A percentile compares a stretch with the other conserved stretches of the same genome.
phyloP scores from a whole-genome alignment of 257 asterid species.

The Marsdenia floribunda region DNA sequence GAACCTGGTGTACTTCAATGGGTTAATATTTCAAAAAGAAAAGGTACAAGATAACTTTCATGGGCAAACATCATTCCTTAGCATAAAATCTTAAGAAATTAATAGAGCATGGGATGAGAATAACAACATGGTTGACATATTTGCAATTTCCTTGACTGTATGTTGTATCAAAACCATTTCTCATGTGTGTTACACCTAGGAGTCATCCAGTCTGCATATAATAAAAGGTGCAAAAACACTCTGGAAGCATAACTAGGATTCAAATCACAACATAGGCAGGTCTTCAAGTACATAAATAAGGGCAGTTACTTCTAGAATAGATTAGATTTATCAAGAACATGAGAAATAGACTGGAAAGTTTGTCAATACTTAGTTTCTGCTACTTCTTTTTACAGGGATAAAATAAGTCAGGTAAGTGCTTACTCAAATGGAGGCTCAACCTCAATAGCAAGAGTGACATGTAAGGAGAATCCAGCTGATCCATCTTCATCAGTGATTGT shows the following conservation, averaged over 20 bases:
- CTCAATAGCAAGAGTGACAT: slow-evolving; percentile 80
- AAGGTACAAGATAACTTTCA: neutral
- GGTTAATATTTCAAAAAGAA: neutral
- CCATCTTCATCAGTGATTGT: slow-evolving; percentile 33
- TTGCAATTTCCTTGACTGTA: neutral
- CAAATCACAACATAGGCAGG: neutral
- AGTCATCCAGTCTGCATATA: neutral
- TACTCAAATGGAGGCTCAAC: slow-evolving; percentile 86
- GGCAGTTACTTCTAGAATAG: neutral
- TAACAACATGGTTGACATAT: neutral
- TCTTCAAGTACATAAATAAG: neutral
- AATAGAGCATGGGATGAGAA: neutral
- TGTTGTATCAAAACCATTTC: neutral
- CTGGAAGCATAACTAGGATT: neutral
- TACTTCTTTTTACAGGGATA: neutral
- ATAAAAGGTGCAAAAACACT: neutral
- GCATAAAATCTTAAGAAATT: slow-evolving; percentile 4
- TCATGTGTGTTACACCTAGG: neutral
- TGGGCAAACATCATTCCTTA: neutral
- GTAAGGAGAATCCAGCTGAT: slow-evolving; percentile 52
- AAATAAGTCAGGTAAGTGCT: slow-evolving; percentile 27
- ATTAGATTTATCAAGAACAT: neutral
- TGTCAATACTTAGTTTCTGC: neutral
- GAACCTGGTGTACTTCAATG: neutral
- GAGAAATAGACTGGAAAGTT: neutral